Conservation (phyloP, 768 basidiomycete species). For the Hypsizygus marmoreus region DNA sequence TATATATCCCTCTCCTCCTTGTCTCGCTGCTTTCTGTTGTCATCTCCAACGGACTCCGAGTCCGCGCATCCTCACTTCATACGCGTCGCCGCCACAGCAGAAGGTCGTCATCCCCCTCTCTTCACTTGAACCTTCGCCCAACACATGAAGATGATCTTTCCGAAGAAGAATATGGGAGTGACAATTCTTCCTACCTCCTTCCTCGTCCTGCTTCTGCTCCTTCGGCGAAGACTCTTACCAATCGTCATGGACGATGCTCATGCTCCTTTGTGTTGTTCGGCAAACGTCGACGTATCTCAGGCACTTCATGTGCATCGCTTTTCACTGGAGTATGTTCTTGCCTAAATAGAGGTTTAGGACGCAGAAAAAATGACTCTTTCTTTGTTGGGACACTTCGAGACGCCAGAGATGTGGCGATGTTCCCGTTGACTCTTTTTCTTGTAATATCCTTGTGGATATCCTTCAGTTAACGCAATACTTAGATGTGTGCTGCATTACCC, state of each 20-base stretch:
- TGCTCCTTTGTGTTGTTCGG: constrained; percentile 7
- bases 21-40: constrained; percentile 58
- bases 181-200: constrained; percentile 9
- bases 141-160: constrained; percentile 1
- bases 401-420: constrained; percentile 42
- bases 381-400: constrained; percentile 36
- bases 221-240: neutral
- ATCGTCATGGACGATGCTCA: neutral
- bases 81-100: constrained; percentile 4
- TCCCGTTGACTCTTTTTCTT: constrained; percentile 43
- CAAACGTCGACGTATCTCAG: constrained; percentile 6
- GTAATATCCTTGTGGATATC: constrained; percentile 39
- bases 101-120: constrained; percentile 10
- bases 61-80: constrained; percentile 8
- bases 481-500: constrained; percentile 2
- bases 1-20: constrained; percentile 70
- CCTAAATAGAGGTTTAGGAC: neutral
- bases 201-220: constrained; percentile 19
- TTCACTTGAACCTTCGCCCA: neutral
- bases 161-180: constrained; percentile 2
- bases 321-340: neutral
- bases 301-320: neutral
- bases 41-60: constrained; percentile 21
- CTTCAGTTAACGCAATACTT: constrained; percentile 13
- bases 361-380: constrained; percentile 16